Conservation (phyloP, 352 stramenopile species). For the Pythium chondricola region DNA sequence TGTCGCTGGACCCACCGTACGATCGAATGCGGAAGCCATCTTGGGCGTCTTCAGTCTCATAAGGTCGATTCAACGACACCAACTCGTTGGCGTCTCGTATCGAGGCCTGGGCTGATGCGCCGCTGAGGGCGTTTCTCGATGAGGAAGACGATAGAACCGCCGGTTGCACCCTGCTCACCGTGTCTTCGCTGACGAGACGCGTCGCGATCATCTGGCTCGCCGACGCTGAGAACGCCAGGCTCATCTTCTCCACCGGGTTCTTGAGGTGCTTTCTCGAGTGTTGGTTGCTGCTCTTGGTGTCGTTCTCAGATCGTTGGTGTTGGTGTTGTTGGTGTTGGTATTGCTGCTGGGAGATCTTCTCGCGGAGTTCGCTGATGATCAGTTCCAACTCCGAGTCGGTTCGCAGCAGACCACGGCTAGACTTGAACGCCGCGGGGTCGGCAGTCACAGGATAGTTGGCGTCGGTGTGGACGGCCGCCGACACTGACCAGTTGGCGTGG, state of each 20-base stretch:
- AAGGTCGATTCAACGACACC: background rate
- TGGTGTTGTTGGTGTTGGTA: constrained; percentile 9
- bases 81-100: background rate
- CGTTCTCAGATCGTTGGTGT: constrained; percentile 7
- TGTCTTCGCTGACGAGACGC: constrained; percentile 14
- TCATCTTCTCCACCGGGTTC: constrained; percentile 52
- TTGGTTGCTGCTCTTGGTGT: background rate
- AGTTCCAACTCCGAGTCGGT: constrained; percentile 59
- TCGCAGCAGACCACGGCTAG: constrained; percentile 16
- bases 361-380: constrained; percentile 57
- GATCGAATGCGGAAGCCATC: constrained; percentile 17
- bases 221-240: constrained; percentile 10
- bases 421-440: background rate
- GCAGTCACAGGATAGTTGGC: background rate
- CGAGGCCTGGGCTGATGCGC: background rate
- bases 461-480: too few relatives aligned
- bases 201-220: constrained; percentile 9
- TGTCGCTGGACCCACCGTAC: background rate
- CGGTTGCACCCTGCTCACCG: constrained; percentile 10
- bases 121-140: constrained; percentile 1
- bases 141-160: constrained; percentile 9
- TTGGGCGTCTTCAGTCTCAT: background rate
- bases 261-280: constrained; percentile 47
- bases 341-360: constrained; percentile 45
- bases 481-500: too few relatives aligned